Evolutionary conservation across 2,329 filamentous ascomycete species (phyloP), one percentile per base, ranked within the genome.

Genomic region (Chaetomiaceae sp.): DNA sequence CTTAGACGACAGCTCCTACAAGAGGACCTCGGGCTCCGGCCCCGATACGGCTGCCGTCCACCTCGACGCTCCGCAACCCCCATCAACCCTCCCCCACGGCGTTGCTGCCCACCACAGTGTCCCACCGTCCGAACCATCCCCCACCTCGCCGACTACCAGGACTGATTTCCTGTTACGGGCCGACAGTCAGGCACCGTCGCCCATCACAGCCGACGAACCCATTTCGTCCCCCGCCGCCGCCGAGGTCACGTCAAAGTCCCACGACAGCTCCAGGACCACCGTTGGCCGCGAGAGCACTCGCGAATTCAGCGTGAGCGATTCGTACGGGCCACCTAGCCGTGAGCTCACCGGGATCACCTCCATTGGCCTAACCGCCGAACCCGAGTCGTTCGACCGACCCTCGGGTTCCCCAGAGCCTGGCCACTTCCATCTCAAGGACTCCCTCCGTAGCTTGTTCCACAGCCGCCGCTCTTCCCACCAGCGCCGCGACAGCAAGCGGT

Each of bases 351-450:
- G 30, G 18, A 46, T 57, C 42, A 49, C 51, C 10, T 44, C 49
- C 14, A 37, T 27, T 22, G 55, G 56, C 43, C 58, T 59, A 22
- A 57, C 54, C 10, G 56, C 56, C 39, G 58, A 60, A 42, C 58
- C 58, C 22, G 55, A 59, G 39, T 46, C 50, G n/a, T 50, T 58
- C 38, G 51, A 55, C 18, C 41, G 27, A 11, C 30, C 45, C 7
- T 49, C 51, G 12, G 30, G 30, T 9, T 46, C 54, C 3, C 30
- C 45, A 12, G 35, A 48, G 14, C 50, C 50, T n/a, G 49, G 44
- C n/a, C 45, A 44, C 42, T 53, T 53, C 38, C 47, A 51, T 24
- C 29, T 57, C 29, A 39, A 32, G 24, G 56, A 51, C 14, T 58
- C 55, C 1, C 46, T 58, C 19, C 50, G 50, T 14, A 52, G 43